A percentile compares a stretch with the other conserved stretches of the same genome.
Conservation (phyloP, 352 stramenopile genomes). For the Globisporangium mamillatum region DNA sequence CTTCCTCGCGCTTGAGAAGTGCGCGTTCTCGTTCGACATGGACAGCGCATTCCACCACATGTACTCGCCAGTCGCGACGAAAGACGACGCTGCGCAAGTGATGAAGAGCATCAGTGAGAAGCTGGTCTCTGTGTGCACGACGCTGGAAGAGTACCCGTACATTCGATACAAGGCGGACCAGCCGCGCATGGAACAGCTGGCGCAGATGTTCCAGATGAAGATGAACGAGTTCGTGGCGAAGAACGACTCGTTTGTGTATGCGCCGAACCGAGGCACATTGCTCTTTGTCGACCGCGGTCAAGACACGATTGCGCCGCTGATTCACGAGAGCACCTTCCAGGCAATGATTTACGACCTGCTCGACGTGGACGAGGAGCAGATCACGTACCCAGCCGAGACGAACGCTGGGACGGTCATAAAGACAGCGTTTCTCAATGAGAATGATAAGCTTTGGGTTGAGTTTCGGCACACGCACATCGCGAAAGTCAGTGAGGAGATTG, state of each 20-base stretch:
- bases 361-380: constrained; percentile 91
- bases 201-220: constrained; percentile 91
- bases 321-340: constrained; percentile 98
- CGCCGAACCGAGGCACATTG: constrained; percentile 86
- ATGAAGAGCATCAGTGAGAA: constrained; percentile 82
- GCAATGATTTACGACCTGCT: constrained; percentile 96
- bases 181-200: constrained; percentile 83
- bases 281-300: constrained; percentile 94
- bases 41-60: constrained; percentile 66
- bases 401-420: constrained; percentile 73
- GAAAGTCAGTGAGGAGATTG: constrained; percentile 80
- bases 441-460: constrained; percentile 96
- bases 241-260: constrained; percentile 91
- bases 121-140: constrained; percentile 95
- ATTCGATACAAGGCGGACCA: constrained; percentile 89
- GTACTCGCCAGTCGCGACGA: constrained; percentile 63
- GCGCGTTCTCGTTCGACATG: constrained; percentile 94
- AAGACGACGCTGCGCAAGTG: constrained; percentile 37
- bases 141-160: constrained; percentile 97
- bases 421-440: constrained; percentile 96
- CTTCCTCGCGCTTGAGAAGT: constrained; percentile 93
- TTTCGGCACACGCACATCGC: constrained; percentile 96
- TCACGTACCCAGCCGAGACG: constrained; percentile 90
- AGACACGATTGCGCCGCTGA: constrained; percentile 93
- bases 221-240: constrained; percentile 95